A percentile compares a stretch with the other conserved stretches of the same genome.
Conservation (phyloP, 164 flowering plant species). For the Vitis labrusca region DNA sequence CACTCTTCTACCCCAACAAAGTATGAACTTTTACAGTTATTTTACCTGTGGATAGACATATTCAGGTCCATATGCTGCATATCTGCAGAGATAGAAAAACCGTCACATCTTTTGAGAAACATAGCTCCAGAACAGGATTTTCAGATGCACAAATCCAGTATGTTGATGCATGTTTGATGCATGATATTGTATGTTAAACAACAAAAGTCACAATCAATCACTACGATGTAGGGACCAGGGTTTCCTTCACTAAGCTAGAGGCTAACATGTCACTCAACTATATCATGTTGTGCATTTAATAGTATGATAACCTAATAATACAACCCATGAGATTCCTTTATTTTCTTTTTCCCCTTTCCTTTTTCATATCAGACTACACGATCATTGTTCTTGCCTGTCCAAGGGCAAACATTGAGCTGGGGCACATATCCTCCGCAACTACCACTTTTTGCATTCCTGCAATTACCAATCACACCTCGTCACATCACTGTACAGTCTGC, state of each 20-base stretch:
- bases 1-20: neutral
- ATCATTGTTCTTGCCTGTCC: slow-evolving; percentile 24
- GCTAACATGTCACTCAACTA: neutral
- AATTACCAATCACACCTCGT: slow-evolving; percentile 31
- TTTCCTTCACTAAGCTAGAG: neutral
- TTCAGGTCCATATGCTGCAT: slow-evolving; percentile 76
- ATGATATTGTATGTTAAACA: neutral
- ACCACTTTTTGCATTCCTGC: slow-evolving; percentile 28
- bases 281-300: neutral
- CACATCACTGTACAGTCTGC: slow-evolving; percentile 17
- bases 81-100: slow-evolving; percentile 53
- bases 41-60: slow-evolving; percentile 79
- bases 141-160: neutral
- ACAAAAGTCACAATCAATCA: neutral
- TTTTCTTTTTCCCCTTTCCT: neutral
- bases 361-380: neutral
- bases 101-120: slow-evolving; percentile 15
- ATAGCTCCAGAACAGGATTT: slow-evolving; percentile 1
- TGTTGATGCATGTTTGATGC: neutral
- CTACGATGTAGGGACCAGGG: neutral
- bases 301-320: neutral
- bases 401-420: slow-evolving; percentile 20
- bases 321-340: neutral
- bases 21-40: no score
- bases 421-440: slow-evolving; percentile 27